Evolutionary conservation across 1,284 basidiomycete genomes (phyloP).

Genomic region (Sanghuangporus sanghuang): DNA sequence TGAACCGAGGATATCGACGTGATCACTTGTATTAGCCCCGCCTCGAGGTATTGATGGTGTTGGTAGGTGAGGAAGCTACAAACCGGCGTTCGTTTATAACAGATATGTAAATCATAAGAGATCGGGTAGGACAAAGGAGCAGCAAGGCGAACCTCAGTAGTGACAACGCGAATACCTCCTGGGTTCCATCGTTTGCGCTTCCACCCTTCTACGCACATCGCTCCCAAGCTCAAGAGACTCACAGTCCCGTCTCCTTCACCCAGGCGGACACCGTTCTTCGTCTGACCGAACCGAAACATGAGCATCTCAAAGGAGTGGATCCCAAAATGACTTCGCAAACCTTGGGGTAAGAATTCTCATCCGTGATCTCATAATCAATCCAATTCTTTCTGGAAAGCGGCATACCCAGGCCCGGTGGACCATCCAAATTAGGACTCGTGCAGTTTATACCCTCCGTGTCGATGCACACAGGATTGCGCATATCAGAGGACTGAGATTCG

Average conservation of each 20-base stretch:
- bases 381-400: slow-evolving; percentile 61
- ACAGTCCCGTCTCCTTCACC: slow-evolving; percentile 98
- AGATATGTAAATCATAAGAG: background rate
- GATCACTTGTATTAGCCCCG: slow-evolving; percentile 86
- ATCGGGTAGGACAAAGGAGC: background rate
- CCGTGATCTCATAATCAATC: slow-evolving; percentile 81
- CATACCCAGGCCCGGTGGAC: slow-evolving; percentile 44
- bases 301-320: background rate
- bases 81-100: background rate
- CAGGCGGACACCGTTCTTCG: slow-evolving; percentile 81
- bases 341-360: slow-evolving; percentile 59
- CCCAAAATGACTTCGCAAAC: slow-evolving; percentile 27
- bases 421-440: slow-evolving; percentile 31
- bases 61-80: slow-evolving; percentile 81
- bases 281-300: slow-evolving; percentile 29
- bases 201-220: slow-evolving; percentile 97
- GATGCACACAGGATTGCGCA: slow-evolving; percentile 35
- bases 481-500: slow-evolving; percentile 46
- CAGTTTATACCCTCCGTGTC: slow-evolving; percentile 31
- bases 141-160: slow-evolving; percentile 62
- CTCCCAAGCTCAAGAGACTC: slow-evolving; percentile 81
- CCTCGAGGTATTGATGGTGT: slow-evolving; percentile 75
- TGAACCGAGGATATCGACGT: slow-evolving; percentile 92
- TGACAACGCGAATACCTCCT: slow-evolving; percentile 79
- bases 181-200: slow-evolving; percentile 91